A percentile compares a stretch with the other conserved stretches of the same genome.
Conservation (phyloP, 2,329 filamentous ascomycete species). For the Colletotrichum camelliae region DNA sequence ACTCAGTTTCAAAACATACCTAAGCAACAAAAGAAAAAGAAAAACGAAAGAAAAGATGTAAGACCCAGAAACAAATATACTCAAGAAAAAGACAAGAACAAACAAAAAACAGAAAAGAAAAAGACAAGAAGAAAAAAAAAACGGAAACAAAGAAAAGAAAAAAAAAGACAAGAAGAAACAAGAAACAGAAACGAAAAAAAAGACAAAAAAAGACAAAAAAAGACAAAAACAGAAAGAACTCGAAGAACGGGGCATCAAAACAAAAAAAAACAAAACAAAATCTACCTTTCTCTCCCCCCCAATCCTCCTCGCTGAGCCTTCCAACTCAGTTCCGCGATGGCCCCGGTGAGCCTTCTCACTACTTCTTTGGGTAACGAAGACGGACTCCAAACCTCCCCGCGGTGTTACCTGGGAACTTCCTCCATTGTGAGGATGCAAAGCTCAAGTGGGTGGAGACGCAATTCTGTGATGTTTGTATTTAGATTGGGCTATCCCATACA, state of each 20-base stretch:
- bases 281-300: neutral
- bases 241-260: no score
- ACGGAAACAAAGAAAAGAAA: neutral
- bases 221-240: no score
- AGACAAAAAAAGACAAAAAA: no score
- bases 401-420: slow-evolving; percentile 16
- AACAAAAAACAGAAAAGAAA: neutral
- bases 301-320: neutral
- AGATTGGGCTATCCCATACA: neutral
- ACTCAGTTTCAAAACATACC: neutral
- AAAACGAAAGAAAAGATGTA: neutral
- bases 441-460: neutral
- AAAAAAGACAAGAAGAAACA: neutral
- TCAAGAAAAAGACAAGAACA: neutral
- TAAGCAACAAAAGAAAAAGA: no score
- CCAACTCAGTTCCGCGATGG: neutral
- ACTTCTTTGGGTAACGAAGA: slow-evolving; percentile 7
- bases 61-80: neutral
- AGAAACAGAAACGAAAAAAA: neutral
- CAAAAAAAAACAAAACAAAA: neutral
- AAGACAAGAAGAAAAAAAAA: no score
- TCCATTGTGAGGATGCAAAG: neutral
- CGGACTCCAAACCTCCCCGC: slow-evolving; percentile 17
- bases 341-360: slow-evolving; percentile 7
- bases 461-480: neutral